These are phyloP conservation scores for Pilasporangium apinafurcum DNA, from an alignment of 352 stramenopile genomes.

Conservation along the genomic window DNA sequence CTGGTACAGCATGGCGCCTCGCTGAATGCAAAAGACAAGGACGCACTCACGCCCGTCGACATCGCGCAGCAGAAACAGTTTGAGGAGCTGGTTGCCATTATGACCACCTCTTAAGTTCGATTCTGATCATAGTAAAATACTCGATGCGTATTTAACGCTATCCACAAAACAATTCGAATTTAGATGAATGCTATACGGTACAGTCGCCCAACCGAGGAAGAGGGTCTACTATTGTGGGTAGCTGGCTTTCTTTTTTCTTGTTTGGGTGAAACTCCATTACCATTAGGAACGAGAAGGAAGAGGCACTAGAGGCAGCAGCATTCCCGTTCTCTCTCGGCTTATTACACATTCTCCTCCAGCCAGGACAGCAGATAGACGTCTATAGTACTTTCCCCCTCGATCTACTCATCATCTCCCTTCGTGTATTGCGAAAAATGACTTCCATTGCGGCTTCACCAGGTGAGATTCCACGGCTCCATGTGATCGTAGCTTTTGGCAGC, in stretches of 20 bases:
- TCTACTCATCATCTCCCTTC: background rate
- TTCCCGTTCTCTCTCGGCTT: background rate
- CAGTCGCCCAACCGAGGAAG: too few relatives aligned
- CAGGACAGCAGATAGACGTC: background rate
- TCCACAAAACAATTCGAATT: too few relatives aligned
- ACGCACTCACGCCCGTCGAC: slow-evolving; percentile 22
- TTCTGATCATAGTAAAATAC: too few relatives aligned
- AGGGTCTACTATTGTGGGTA: too few relatives aligned
- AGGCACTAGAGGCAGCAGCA: too few relatives aligned
- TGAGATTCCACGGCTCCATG: background rate
- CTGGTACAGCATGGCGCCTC: slow-evolving; percentile 35
- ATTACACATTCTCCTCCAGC: background rate
- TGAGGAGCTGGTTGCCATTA: slow-evolving; percentile 2
- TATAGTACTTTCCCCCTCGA: background rate
- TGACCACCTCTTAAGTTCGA: too few relatives aligned
- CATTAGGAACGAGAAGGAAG: too few relatives aligned
- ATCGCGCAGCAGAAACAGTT: slow-evolving; percentile 26
- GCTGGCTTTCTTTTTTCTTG: too few relatives aligned
- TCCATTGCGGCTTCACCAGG: slow-evolving; percentile 71
- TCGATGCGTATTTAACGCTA: too few relatives aligned
- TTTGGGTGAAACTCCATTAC: too few relatives aligned
- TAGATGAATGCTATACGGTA: too few relatives aligned
- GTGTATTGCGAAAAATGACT: slow-evolving; percentile 30
- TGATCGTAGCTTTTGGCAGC: background rate
- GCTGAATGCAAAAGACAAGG: slow-evolving; percentile 25